Percentiles rank a stretch among this genome's conserved stretches.
phyloP scores from a whole-genome alignment of 2,329 filamentous ascomycete genomes.

The Neophaeococcomyces aloes region DNA sequence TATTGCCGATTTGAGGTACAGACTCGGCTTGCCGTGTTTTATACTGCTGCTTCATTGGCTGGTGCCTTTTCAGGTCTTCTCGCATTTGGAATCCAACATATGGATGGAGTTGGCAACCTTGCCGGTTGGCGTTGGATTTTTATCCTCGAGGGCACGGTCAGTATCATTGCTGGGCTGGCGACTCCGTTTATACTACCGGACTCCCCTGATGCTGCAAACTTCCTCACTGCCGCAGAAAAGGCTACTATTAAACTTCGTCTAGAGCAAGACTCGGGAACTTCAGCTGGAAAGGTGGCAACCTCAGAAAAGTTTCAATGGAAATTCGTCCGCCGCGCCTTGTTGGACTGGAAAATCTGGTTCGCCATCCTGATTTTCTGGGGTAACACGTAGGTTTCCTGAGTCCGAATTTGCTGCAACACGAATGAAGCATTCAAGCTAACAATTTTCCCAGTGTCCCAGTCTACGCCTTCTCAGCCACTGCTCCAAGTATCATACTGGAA shows the following conservation, averaged over 20 bases:
- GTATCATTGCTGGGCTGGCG: slow-evolving; percentile 31
- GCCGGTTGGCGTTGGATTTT: slow-evolving; percentile 40
- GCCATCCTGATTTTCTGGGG: slow-evolving; percentile 30
- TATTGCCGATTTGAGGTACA: slow-evolving; percentile 36
- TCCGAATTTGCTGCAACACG: slow-evolving; percentile 6
- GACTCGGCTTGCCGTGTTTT: slow-evolving; percentile 35
- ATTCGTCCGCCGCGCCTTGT: slow-evolving; percentile 31
- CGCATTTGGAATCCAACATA: slow-evolving; percentile 41
- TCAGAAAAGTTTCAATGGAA: slow-evolving; percentile 18
- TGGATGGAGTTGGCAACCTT: slow-evolving; percentile 37
- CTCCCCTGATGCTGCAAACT: slow-evolving; percentile 18
- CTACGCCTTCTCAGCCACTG: too few species aligned
- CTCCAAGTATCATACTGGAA: slow-evolving; percentile 30
- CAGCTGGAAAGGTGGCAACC: slow-evolving; percentile 23
- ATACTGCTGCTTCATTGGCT: slow-evolving; percentile 37
- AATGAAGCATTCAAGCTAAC: slow-evolving; percentile 14
- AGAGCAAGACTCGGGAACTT: slow-evolving; percentile 13
- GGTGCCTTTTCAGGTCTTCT: slow-evolving; percentile 43
- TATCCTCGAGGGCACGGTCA: slow-evolving; percentile 39
- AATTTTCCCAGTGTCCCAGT: slow-evolving; percentile 11
- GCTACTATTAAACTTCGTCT: slow-evolving; percentile 28
- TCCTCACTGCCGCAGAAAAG: slow-evolving; percentile 11
- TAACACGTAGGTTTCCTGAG: slow-evolving; percentile 28
- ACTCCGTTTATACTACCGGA: slow-evolving; percentile 31
- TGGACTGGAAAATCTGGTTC: slow-evolving; percentile 33